Base-by-base conservation (phyloP, 2,329 filamentous ascomycete genomes). In the Paraphaeosphaeria sporulosa region DNA sequence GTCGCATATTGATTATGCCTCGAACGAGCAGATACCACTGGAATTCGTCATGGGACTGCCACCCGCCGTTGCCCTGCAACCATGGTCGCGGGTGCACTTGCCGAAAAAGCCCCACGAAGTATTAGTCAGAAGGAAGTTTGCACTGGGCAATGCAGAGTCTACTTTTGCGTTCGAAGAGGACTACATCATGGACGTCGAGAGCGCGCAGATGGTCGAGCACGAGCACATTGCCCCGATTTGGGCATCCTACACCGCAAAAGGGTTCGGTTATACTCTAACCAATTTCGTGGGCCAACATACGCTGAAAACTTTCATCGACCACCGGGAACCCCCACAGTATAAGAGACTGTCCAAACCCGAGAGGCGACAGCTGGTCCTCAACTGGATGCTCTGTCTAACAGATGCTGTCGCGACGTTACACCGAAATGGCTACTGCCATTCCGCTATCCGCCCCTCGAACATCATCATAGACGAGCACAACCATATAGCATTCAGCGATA, bases 371-470 rank as follows among this genome's bases (percentile, higher is more conserved):
- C 78, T 90, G 17, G 74, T 92, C 5, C 81, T 92, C 71, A 89
- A 91, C 73, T 93, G 90, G 90, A 86, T 93, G 69, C 87, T 90
- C 69, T 93, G 90, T 72, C 82, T 93, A 4, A 83, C 85, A 43
- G 89, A 92, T 72, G 88, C 89, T 1, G 71, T 93, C 17, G 86
- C 88, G 55, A 90, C 85, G 63, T 78, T 93, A 2, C 90, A 93
- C 71, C 84, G 83, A 63, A 84, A 84, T 50, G 87, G 87, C 1
- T 83, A 87, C 25, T 85, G 85, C 2, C 90, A 93, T 67, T 85
- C 86, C 23, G 87, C 87, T 51, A 91, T 94, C 72, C 87, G 87
- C 62, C 90, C 90, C 1, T 89, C 89, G 0, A 90, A 89, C 10
- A 83, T 93, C 25, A 82, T 90, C 68, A 86, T 93, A 66, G 86